phyloP scores from a whole-genome alignment of 2,329 filamentous ascomycete genomes.

The Sporothrix mexicana region DNA sequence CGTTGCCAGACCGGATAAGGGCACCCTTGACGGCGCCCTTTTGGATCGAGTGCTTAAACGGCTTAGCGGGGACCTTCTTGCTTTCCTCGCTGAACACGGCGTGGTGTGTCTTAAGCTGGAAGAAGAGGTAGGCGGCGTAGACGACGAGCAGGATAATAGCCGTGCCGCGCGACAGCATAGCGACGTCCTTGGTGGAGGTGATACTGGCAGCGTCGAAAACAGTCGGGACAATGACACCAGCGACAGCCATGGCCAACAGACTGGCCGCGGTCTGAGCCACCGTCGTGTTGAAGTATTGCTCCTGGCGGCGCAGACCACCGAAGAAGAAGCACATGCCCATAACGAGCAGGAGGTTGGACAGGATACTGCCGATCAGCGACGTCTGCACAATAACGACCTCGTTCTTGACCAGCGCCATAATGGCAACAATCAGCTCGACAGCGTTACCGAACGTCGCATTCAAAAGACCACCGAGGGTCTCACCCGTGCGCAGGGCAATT shows the following conservation, averaged over 20 bases:
- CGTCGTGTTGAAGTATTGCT: conserved; percentile 90
- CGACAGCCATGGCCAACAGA: conserved; percentile 77
- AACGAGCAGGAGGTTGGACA: conserved; percentile 88
- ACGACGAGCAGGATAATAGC: conserved; percentile 81
- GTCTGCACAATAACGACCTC: conserved; percentile 89
- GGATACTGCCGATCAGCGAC: conserved; percentile 86
- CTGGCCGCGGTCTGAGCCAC: conserved; percentile 90
- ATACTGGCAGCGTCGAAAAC: conserved; percentile 69
- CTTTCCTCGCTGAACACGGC: conserved; percentile 80
- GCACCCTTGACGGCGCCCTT: conserved; percentile 49
- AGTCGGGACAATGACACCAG: conserved; percentile 85
- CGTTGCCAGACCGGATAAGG: conserved; percentile 49
- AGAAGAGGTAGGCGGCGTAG: conserved; percentile 83
- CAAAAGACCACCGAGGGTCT: conserved; percentile 84
- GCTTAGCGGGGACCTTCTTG: conserved; percentile 72
- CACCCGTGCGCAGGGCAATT: conserved; percentile 79
- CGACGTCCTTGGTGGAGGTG: conserved; percentile 57
- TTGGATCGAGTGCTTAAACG: conserved; percentile 47
- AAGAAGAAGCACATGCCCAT: conserved; percentile 94
- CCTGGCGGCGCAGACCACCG: conserved; percentile 75
- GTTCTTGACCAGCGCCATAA: conserved; percentile 76
- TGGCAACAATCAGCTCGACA: conserved; percentile 85
- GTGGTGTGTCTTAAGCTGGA: conserved; percentile 87
- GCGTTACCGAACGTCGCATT: conserved; percentile 93
- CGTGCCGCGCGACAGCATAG: conserved; percentile 72